Conservation (phyloP, 2,329 filamentous ascomycete species). For the Penicillium sp. region DNA sequence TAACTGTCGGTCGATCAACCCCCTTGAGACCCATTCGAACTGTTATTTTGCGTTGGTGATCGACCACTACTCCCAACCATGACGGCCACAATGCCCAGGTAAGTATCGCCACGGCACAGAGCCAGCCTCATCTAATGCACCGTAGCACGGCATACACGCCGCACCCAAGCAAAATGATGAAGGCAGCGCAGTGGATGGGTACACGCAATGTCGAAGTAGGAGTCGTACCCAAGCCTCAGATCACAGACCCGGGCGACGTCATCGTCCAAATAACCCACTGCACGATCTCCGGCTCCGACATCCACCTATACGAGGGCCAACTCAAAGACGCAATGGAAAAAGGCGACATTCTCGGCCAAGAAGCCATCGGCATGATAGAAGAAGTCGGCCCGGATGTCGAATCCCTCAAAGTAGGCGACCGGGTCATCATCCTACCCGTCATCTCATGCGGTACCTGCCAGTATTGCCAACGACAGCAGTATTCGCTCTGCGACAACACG, state of each 20-base stretch:
- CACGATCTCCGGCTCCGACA: constrained; percentile 28
- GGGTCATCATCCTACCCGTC: constrained; percentile 26
- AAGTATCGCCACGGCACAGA: not conserved
- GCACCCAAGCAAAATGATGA: constrained; percentile 25
- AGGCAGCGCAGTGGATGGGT: constrained; percentile 25
- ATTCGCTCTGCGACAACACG: constrained; percentile 26
- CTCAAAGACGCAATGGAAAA: constrained; percentile 23
- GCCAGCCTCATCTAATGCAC: not conserved
- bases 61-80: constrained; percentile 8
- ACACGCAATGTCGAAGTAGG: constrained; percentile 24
- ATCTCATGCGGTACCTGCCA: constrained; percentile 27
- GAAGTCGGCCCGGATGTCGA: constrained; percentile 21
- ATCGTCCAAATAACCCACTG: constrained; percentile 30
- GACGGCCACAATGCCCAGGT: constrained; percentile 6
- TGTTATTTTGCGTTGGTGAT: not conserved
- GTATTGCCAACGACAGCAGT: constrained; percentile 26
- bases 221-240: constrained; percentile 27
- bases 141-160: constrained; percentile 21
- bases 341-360: constrained; percentile 26
- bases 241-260: constrained; percentile 28
- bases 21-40: not conserved
- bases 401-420: constrained; percentile 19
- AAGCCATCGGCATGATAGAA: constrained; percentile 26
- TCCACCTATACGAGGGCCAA: constrained; percentile 28
- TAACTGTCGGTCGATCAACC: not conserved